Base-by-base conservation (phyloP, 208 protist species). In the Acanthamoeba triangularis region DNA sequence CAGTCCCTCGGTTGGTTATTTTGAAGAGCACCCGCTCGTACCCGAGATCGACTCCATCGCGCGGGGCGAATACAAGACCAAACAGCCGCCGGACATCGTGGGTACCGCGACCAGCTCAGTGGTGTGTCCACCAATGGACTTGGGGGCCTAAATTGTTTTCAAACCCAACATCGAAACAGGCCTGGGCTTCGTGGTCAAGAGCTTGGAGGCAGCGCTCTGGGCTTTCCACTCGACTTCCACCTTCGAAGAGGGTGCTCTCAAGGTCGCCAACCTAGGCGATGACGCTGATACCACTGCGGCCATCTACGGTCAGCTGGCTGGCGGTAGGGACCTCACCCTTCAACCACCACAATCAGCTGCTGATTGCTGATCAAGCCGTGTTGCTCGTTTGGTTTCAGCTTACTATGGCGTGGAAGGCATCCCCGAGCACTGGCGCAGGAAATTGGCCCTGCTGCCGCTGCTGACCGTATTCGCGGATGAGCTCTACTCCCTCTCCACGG, bases 221-320 rank as follows among this genome's bases (percentile, higher is more conserved):
- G 90, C 90, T 6, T 94, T 94, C 47, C 6, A 94, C 90, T 30
- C 37, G 6, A 94, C 65, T 2, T 30, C 10, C 16, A 30, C 35
- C 1, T 94, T 94, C 49, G 67, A 52, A 6, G 59, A 76, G 41
- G 90, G 90, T 20, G 65, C 49, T 11, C 47, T 94, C 20, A n/a
- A 30, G 90, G 90, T 82, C 16, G 90, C 67, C 41, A 94, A 94
- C 44, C 37, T 94, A 14, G 90, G 90, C 44, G 90, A 94, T 28
- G 90, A 94, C 52, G 90, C 90, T 5, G 90, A 94, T n/a, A 94
- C 90, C 33, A 82, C 67, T 3, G 41, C 65, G 23, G 90, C 90
- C 72, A 94, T 94, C 23, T 94, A 94, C n/a, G 90, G 90, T 35
- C 90, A 94, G 47, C n/a, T 94, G 41, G 90, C 90, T 14, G 90